These are phyloP conservation scores for Magnusiomyces paraingens DNA, from an alignment of 1,139 yeast genomes.

Conservation along the genomic window DNA sequence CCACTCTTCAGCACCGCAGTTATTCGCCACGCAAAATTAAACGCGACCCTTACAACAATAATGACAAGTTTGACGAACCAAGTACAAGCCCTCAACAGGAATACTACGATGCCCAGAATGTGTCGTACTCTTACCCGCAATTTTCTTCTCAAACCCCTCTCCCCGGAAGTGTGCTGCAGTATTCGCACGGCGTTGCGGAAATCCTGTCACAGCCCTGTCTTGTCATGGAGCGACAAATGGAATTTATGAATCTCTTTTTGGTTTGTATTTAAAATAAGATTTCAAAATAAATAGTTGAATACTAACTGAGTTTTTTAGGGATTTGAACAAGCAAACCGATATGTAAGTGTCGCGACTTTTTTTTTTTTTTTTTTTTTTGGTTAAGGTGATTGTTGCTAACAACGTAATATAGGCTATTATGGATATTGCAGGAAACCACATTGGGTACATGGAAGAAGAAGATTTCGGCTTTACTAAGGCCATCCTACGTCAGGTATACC, in stretches of 20 bases:
- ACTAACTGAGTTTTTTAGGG: constrained; percentile 37
- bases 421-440: constrained; percentile 63
- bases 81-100: constrained; percentile 1
- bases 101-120: constrained; percentile 1
- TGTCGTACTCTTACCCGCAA: constrained; percentile 1
- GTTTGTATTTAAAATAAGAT: constrained; percentile 12
- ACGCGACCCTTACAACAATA: neutral
- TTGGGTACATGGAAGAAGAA: constrained; percentile 79
- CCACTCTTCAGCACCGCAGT: neutral
- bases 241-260: constrained; percentile 74
- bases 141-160: neutral
- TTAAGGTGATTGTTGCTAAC: neutral
- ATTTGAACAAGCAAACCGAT: constrained; percentile 83
- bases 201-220: constrained; percentile 71
- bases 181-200: constrained; percentile 49
- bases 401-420: constrained; percentile 41
- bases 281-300: neutral
- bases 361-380: neutral
- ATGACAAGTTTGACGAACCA: neutral
- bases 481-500: constrained; percentile 71
- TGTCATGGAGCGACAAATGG: constrained; percentile 81
- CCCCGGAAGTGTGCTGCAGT: constrained; percentile 35
- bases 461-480: constrained; percentile 65
- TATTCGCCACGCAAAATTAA: constrained; percentile 1
- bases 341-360: constrained; percentile 27